These are phyloP conservation scores for Sporobolomyces phaffii DNA, from an alignment of 768 basidiomycete genomes.

Conservation along the genomic window DNA sequence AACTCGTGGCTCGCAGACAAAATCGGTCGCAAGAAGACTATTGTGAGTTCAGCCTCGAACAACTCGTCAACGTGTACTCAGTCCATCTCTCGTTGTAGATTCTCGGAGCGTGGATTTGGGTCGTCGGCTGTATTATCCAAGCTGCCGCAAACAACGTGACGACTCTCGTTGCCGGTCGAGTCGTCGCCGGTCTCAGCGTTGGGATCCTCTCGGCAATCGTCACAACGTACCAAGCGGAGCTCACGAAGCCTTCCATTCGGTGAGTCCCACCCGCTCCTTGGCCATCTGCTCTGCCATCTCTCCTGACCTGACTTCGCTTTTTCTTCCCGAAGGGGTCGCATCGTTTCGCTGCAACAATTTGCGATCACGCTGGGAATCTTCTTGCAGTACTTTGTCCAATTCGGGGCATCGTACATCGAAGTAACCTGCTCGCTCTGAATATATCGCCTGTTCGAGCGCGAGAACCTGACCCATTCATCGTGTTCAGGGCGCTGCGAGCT, in stretches of 20 bases:
- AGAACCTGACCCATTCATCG: too few species aligned
- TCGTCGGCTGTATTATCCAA: constrained; percentile 22
- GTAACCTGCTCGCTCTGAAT: neutral
- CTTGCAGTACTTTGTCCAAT: constrained; percentile 45
- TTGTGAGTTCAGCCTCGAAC: neutral
- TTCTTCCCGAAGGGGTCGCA: constrained; percentile 51
- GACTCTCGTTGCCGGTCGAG: constrained; percentile 19
- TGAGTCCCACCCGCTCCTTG: constrained; percentile 45
- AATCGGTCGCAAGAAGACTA: constrained; percentile 15
- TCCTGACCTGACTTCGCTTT: neutral
- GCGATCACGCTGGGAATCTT: constrained; percentile 49
- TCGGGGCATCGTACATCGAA: constrained; percentile 57
- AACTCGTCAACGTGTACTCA: too few species aligned
- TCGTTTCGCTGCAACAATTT: constrained; percentile 74
- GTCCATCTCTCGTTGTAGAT: constrained; percentile 9
- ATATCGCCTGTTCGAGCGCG: too few species aligned
- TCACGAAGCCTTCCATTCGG: constrained; percentile 54
- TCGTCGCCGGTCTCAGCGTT: constrained; percentile 17
- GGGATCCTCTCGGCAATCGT: constrained; percentile 4
- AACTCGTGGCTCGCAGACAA: constrained; percentile 26
- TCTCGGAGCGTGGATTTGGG: constrained; percentile 18
- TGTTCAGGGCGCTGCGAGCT: constrained; percentile 62
- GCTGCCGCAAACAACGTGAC: neutral
- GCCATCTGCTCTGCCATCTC: neutral
- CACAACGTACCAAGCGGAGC: constrained; percentile 38